phyloP scores from a whole-genome alignment of 2,329 filamentous ascomycete genomes.

The Scedosporium minutisporum region DNA sequence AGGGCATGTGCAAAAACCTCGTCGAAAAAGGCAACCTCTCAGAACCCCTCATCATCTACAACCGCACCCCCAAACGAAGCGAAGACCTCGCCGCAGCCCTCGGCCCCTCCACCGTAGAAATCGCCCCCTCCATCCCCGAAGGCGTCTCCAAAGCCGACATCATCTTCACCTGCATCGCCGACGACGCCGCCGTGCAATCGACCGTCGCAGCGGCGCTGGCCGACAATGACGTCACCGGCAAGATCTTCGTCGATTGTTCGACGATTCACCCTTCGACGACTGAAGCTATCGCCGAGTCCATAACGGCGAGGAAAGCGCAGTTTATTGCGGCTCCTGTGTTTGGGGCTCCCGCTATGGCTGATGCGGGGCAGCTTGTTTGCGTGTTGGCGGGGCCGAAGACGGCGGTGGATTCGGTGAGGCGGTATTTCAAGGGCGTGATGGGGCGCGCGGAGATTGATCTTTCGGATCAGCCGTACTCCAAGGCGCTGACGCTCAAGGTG shows the following conservation, averaged over 20 bases:
- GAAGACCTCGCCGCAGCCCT: constrained; percentile 54
- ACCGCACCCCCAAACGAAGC: constrained; percentile 62
- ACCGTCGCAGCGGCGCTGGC: constrained; percentile 50
- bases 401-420: constrained; percentile 54
- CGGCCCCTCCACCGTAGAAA: constrained; percentile 50
- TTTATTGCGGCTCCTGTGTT: constrained; percentile 69
- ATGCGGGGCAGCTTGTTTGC: constrained; percentile 59
- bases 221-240: constrained; percentile 46
- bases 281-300: constrained; percentile 49
- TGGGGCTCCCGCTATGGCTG: constrained; percentile 61
- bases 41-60: constrained; percentile 67
- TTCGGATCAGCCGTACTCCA: constrained; percentile 55
- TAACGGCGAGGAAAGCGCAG: constrained; percentile 51
- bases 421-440: constrained; percentile 66
- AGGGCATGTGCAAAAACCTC: constrained; percentile 82
- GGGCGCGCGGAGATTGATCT: constrained; percentile 62
- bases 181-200: constrained; percentile 62
- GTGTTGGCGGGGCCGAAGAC: constrained; percentile 58
- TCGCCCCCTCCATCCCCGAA: constrained; percentile 54
- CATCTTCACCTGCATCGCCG: constrained; percentile 72
- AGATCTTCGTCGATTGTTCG: constrained; percentile 79
- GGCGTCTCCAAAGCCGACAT: constrained; percentile 62
- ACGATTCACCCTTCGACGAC: constrained; percentile 80
- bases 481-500: constrained; percentile 65
- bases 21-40: constrained; percentile 65